Evolutionary conservation across 2,329 filamentous ascomycete genomes (phyloP).

Genomic region (Xylaria sp.): DNA sequence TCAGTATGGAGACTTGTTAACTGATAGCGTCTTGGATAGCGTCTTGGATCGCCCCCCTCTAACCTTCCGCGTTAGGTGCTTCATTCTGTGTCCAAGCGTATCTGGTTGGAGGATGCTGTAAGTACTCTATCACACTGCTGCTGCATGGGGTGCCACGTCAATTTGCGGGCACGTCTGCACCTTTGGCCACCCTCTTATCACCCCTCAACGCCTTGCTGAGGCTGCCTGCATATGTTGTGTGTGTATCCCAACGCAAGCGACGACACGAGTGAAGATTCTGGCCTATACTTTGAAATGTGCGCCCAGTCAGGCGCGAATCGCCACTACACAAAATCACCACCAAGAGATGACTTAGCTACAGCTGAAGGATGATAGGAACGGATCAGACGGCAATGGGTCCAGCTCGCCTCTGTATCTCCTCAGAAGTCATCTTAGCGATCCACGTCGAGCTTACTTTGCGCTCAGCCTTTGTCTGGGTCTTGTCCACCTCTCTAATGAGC

Average conservation of each 20-base stretch:
- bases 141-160: slow-evolving; percentile 34
- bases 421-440: slow-evolving; percentile 3
- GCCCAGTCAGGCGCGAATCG: slow-evolving; percentile 13
- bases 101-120: slow-evolving; percentile 4
- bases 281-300: not conserved
- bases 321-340: slow-evolving; percentile 7
- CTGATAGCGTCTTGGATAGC: slow-evolving; percentile 9
- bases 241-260: not conserved
- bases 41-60: slow-evolving; percentile 5
- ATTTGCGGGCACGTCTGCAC: slow-evolving; percentile 22
- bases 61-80: not conserved
- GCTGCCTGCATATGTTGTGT: slow-evolving; percentile 1
- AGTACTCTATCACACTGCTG: not conserved
- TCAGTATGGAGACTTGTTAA: not conserved
- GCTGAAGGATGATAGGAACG: slow-evolving; percentile 10
- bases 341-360: slow-evolving; percentile 1
- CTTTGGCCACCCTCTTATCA: slow-evolving; percentile 26
- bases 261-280: slow-evolving; percentile 1
- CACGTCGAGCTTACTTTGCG: slow-evolving; percentile 9
- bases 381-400: not conserved
- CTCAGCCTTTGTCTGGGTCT: slow-evolving; percentile 7
- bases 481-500: not conserved
- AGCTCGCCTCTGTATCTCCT: not conserved
- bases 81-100: slow-evolving; percentile 6
- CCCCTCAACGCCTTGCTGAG: slow-evolving; percentile 8